Evolutionary conservation across 345 rosid species (phyloP).

Genomic region (Citrus inodora): DNA sequence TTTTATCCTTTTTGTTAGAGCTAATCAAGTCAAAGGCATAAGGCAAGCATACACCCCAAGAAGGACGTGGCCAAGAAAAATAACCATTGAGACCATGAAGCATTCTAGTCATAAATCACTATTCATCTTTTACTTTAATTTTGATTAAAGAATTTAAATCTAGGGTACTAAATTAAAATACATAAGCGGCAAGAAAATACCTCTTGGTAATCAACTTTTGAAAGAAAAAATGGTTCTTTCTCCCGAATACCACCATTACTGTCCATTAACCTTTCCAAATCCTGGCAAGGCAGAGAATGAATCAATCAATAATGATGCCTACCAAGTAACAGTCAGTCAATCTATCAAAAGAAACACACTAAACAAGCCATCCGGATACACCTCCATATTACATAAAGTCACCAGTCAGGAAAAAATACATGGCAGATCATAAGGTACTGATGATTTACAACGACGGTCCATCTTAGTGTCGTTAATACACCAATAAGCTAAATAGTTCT

Average conservation of each 20-base stretch:
- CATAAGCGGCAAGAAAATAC: constrained; percentile 23
- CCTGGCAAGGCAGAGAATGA: constrained; percentile 37
- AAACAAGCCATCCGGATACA: background rate
- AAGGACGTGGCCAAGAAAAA: background rate
- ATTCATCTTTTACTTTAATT: background rate
- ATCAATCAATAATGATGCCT: background rate
- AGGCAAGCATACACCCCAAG: background rate
- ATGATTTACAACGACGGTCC: background rate
- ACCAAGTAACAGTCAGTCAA: background rate
- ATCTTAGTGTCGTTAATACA: background rate
- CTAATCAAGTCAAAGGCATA: background rate
- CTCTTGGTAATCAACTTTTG: constrained; percentile 42
- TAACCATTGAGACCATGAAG: background rate
- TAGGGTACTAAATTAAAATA: background rate
- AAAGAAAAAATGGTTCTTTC: constrained; percentile 80
- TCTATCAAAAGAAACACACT: background rate
- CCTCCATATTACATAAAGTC: background rate
- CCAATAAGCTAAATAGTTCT: constrained; percentile 10
- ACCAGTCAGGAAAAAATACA: background rate
- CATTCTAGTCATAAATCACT: background rate
- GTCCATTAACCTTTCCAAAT: constrained; percentile 62
- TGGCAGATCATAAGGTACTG: background rate
- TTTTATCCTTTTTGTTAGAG: background rate
- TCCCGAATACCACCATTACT: constrained; percentile 62
- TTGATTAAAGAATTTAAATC: background rate